Percentiles rank a stretch among this genome's conserved stretches.
Conservation (phyloP, 164 flowering plant genomes). For the Warburgia ugandensis region DNA sequence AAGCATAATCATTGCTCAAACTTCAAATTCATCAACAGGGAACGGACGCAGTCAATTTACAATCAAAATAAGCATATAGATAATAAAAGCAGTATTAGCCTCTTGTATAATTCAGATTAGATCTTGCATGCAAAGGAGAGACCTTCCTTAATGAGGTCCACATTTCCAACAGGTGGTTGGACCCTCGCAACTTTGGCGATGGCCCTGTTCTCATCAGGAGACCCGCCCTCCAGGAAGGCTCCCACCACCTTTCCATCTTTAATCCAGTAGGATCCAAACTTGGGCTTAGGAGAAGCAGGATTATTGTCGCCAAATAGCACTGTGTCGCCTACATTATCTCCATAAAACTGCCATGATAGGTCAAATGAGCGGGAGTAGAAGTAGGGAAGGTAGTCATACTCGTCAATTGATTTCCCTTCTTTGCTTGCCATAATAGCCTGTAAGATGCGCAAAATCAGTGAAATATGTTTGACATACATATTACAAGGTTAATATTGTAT, state of each 20-base stretch:
- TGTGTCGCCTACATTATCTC: slow-evolving; percentile 90
- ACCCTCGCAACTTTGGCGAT: slow-evolving; percentile 82
- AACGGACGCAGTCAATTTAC: background rate
- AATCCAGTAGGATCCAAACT: slow-evolving; percentile 95
- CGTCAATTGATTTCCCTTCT: slow-evolving; percentile 65
- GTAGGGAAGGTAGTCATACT: slow-evolving; percentile 89
- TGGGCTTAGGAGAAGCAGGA: slow-evolving; percentile 53
- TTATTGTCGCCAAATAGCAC: slow-evolving; percentile 77
- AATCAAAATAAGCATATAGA: background rate
- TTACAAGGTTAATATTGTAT: no score
- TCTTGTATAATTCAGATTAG: slow-evolving; percentile 18
- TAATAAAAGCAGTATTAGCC: background rate
- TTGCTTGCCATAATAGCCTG: slow-evolving; percentile 87
- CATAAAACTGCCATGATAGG: slow-evolving; percentile 97
- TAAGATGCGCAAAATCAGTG: background rate
- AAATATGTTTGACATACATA: no score
- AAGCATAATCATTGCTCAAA: background rate
- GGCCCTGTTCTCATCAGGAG: slow-evolving; percentile 91
- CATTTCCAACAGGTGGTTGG: slow-evolving; percentile 57
- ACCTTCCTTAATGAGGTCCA: slow-evolving; percentile 63
- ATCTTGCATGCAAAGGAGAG: slow-evolving; percentile 69
- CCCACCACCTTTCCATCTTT: slow-evolving; percentile 85
- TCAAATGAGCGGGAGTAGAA: slow-evolving; percentile 93
- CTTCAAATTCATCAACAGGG: background rate
- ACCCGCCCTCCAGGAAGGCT: slow-evolving; percentile 89